Base-by-base conservation (phyloP, 164 flowering plant species). In the Berberis vulgaris region DNA sequence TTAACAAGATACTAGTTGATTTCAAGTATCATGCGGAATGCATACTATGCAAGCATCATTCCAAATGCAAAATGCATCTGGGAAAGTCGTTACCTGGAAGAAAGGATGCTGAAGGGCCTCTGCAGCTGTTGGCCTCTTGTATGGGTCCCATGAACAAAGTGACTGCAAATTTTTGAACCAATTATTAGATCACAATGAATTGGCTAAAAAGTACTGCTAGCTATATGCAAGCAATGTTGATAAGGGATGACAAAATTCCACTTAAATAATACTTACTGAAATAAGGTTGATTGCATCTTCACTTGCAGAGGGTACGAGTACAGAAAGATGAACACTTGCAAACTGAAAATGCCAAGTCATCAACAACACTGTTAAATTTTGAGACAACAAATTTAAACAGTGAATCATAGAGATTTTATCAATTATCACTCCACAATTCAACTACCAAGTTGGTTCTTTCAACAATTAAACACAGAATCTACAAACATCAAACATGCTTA, bases 201-300 rank as follows among this genome's bases (percentile, higher is more conserved):
- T 11, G 4, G 7, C 45, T 69, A 65, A 55, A 6, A 50, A 26
- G 26, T 26, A 26, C 26, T 26, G 26, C 26, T 26, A 26, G 26
- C 26, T 26, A 26, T 26, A 26, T 26, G 26, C 26, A 26, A 26
- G 26, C 26, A 26, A 26, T 26, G 26, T 26, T 26, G 26, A 26
- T 26, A 26, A 26, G 26, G 0, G 26, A 26, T 26, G 26, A 26
- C 0, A 26, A 26, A 49, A 3, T 9, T 40, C 41, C 8, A n/a
- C 10, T 40, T 26, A 49, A 26, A 47, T 40, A 64, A 42, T 59
- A 74, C 88, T 72, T 68, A 91, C 97, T 2, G 75, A 66, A 9
- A 92, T 57, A 7, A 57, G 42, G 10, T 26, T 7, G 7, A 57
- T 38, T 39, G 59, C 59, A 39, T 57, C 59, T 41, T 57, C 43